A percentile compares a stretch with the other conserved stretches of the same genome.
phyloP scores from a whole-genome alignment of 2,329 filamentous ascomycete species.

The Lachnellula arida region DNA sequence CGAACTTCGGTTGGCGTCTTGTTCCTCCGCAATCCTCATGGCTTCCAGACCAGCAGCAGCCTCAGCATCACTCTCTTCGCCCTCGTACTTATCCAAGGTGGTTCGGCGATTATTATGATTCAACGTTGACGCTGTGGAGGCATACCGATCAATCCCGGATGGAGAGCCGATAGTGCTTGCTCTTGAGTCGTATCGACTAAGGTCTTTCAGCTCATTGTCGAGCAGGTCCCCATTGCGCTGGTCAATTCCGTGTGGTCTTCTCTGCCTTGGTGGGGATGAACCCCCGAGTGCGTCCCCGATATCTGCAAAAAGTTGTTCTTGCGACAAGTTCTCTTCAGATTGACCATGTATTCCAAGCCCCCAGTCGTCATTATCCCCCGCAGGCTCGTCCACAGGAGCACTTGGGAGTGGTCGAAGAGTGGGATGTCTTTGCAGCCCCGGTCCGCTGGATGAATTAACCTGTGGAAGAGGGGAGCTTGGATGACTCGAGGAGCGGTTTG shows the following conservation, averaged over 20 bases:
- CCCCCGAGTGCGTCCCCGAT: slow-evolving; percentile 32
- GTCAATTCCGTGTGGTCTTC: slow-evolving; percentile 12
- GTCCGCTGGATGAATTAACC: slow-evolving; percentile 4
- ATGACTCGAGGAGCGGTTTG: slow-evolving; percentile 21
- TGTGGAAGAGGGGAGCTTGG: slow-evolving; percentile 14
- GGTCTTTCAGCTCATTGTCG: slow-evolving; percentile 44
- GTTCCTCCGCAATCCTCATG: slow-evolving; percentile 76
- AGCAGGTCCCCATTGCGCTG: slow-evolving; percentile 42
- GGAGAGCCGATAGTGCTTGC: slow-evolving; percentile 42
- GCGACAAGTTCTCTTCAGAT: slow-evolving; percentile 24
- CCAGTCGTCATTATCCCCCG: slow-evolving; percentile 27
- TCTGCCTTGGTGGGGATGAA: slow-evolving; percentile 13
- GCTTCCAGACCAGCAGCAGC: slow-evolving; percentile 79
- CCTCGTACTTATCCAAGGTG: slow-evolving; percentile 42
- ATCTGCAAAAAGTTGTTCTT: slow-evolving; percentile 33
- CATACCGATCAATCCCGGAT: slow-evolving; percentile 44
- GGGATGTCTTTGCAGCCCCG: slow-evolving; percentile 31
- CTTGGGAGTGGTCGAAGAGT: slow-evolving; percentile 31
- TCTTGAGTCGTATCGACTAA: slow-evolving; percentile 48
- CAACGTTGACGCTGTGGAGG: slow-evolving; percentile 45
- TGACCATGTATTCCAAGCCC: slow-evolving; percentile 18
- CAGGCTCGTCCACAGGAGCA: slow-evolving; percentile 26
- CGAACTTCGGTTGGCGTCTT: slow-evolving; percentile 59
- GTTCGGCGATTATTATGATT: slow-evolving; percentile 30
- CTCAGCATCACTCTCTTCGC: slow-evolving; percentile 82